Evolutionary conservation across 306 rosid genomes (phyloP), one percentile per base, ranked within the genome.

Genomic region (Cucurbita maxima): DNA sequence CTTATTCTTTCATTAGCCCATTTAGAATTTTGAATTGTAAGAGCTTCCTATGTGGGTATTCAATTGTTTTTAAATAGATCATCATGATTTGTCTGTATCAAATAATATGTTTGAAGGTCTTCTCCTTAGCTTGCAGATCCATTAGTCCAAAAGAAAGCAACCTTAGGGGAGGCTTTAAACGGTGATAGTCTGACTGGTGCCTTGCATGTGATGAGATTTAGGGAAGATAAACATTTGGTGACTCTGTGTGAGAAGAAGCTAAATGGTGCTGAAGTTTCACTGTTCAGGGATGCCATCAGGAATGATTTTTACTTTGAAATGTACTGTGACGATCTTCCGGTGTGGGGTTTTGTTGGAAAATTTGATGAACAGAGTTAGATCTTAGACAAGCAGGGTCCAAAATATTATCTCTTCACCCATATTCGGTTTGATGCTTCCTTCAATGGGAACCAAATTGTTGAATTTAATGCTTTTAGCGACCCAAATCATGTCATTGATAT

Each of bases 271-370:
- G 88, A 88, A 76, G 75, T 90, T 82, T 82, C 71, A 34, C 76
- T 40, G 68, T 84, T 93, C 58, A 90, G 86, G 82, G 79, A 79
- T 82, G 93, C 91, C 56, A 86, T 93, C 60, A 60, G 58, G 14
- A 71, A 79, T n/a, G 93, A 90, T 0, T 93, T 82, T 84, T 90
- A 90, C 87, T 90, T 86, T 74, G 96, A 93, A 85, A 88, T 90
- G 91, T 93, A 88, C 82, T 82, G 82, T 73, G 96, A 93, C 76
- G 96, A 90, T 75, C 98, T 93, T 78, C 96, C 96, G 8, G 62
- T 88, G 20, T 92, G 96, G 98, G 96, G 91, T 0, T 92, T 86
- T 72, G 18, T 92, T 51, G 96, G 98, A 37, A 87, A 86, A 84
- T 74, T 83, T 63, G 98, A 90, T 75, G 89, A 79, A 50, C 81